Evolutionary conservation across 2,329 filamentous ascomycete genomes (phyloP).

Genomic region (Trichoderma oligosporum): DNA sequence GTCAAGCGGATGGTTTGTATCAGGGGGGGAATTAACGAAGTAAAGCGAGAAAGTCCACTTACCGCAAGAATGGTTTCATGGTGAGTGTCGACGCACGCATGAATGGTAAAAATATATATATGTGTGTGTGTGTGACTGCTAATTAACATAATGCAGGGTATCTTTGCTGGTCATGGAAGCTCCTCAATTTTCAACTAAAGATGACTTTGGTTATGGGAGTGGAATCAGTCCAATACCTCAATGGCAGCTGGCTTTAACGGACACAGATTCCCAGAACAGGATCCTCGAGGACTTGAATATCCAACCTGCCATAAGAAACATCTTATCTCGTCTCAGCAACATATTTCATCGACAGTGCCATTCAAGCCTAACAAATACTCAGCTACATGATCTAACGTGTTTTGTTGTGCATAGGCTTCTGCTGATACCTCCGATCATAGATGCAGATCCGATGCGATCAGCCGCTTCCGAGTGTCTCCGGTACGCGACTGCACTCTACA

Average conservation of each 20-base stretch:
- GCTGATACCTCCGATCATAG: not conserved
- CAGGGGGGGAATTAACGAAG: not conserved
- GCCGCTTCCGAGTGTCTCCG: constrained; percentile 3
- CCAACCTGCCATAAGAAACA: not conserved
- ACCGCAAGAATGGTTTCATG: constrained; percentile 13
- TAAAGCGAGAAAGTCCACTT: constrained; percentile 2
- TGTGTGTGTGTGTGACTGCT: too few relatives aligned
- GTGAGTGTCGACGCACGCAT: not conserved
- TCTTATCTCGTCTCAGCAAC: not conserved
- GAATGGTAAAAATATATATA: not conserved
- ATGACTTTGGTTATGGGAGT: not conserved
- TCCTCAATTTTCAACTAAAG: constrained; percentile 3
- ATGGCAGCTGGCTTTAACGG: not conserved
- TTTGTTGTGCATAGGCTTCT: constrained; percentile 5
- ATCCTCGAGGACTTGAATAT: not conserved
- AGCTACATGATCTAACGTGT: constrained; percentile 7
- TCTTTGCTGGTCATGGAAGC: constrained; percentile 10
- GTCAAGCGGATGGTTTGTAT: constrained; percentile 5
- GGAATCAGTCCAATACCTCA: not conserved
- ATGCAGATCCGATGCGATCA: not conserved
- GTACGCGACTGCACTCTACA: constrained; percentile 8
- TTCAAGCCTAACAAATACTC: not conserved
- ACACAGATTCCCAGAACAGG: not conserved
- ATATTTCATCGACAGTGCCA: not conserved
- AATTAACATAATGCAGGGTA: not conserved